These are phyloP conservation scores for Cyberlindnera euphorbiiphila DNA, from an alignment of 805 yeast genomes.

Conservation along the genomic window DNA sequence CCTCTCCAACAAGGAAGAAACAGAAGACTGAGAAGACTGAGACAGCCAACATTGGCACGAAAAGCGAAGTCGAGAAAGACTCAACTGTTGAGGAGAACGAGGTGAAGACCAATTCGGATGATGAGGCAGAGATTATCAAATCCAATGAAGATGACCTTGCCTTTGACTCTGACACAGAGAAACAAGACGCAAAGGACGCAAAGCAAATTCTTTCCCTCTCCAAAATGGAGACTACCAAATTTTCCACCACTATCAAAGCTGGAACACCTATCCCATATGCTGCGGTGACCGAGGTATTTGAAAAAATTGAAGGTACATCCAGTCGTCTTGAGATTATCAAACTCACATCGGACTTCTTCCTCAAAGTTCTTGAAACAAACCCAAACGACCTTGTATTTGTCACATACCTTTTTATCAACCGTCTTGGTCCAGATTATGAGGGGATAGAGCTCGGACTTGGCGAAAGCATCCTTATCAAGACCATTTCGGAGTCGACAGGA, in stretches of 20 bases:
- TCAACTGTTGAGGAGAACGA: slow-evolving; percentile 1
- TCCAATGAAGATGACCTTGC: slow-evolving; percentile 23
- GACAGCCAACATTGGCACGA: no score
- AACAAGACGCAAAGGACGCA: slow-evolving; percentile 24
- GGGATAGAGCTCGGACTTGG: slow-evolving; percentile 93
- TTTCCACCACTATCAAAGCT: slow-evolving; percentile 5
- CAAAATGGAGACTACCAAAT: slow-evolving; percentile 9
- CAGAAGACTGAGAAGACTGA: slow-evolving; percentile 2
- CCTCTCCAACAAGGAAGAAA: slow-evolving; percentile 13
- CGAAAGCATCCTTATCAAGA: slow-evolving; percentile 81
- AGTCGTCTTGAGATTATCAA: slow-evolving; percentile 81
- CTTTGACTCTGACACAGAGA: slow-evolving; percentile 24
- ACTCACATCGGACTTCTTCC: slow-evolving; percentile 68
- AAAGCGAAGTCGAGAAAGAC: not conserved
- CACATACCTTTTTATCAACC: slow-evolving; percentile 81
- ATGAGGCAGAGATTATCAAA: not conserved
- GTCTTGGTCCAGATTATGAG: slow-evolving; percentile 94
- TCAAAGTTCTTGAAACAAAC: slow-evolving; percentile 53
- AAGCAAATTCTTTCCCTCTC: slow-evolving; percentile 19
- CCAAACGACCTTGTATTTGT: slow-evolving; percentile 58
- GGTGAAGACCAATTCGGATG: not conserved
- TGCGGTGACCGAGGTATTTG: slow-evolving; percentile 59
- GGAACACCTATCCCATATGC: slow-evolving; percentile 33
- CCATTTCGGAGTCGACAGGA: slow-evolving; percentile 88
- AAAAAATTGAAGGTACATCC: slow-evolving; percentile 72